Evolutionary conservation across 225 moss, liverwort and hornwort genomes (phyloP).

Genomic region (Climacium dendroides): DNA sequence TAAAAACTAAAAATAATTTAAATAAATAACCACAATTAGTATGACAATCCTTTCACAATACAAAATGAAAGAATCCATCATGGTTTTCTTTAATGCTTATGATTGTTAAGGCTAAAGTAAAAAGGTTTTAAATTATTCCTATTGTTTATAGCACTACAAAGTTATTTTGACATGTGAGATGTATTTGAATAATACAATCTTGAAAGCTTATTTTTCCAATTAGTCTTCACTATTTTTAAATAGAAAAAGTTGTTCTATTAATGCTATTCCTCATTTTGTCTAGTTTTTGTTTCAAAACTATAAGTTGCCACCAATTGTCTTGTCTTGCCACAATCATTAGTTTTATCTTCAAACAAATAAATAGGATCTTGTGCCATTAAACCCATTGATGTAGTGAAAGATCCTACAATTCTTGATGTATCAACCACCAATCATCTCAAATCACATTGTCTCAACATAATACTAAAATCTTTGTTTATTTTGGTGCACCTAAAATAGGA

Average conservation of each 20-base stretch:
- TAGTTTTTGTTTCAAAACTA: not conserved
- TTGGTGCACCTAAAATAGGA: rapidly evolving
- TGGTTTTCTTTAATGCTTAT: not conserved
- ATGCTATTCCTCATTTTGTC: not conserved
- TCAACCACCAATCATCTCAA: not conserved
- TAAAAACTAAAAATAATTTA: too few relatives aligned
- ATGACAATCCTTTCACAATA: not conserved
- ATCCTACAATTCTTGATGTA: not conserved
- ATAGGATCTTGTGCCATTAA: not conserved
- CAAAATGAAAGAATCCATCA: not conserved
- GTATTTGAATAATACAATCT: not conserved
- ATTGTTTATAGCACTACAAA: not conserved
- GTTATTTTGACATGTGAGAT: not conserved
- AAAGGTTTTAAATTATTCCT: too few relatives aligned
- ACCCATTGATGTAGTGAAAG: not conserved
- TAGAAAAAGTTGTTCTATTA: not conserved
- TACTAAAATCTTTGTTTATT: not conserved
- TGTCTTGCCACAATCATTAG: not conserved
- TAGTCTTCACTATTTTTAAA: not conserved
- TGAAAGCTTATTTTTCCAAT: not conserved
- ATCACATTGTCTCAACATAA: not conserved
- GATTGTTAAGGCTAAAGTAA: not conserved
- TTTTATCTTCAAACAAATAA: not conserved
- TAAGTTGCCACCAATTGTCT: not conserved
- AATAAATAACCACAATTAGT: too few relatives aligned